Evolutionary conservation across 495 filamentous ascomycete genomes (phyloP).

Genomic region (Hyaloscypha variabilis): DNA sequence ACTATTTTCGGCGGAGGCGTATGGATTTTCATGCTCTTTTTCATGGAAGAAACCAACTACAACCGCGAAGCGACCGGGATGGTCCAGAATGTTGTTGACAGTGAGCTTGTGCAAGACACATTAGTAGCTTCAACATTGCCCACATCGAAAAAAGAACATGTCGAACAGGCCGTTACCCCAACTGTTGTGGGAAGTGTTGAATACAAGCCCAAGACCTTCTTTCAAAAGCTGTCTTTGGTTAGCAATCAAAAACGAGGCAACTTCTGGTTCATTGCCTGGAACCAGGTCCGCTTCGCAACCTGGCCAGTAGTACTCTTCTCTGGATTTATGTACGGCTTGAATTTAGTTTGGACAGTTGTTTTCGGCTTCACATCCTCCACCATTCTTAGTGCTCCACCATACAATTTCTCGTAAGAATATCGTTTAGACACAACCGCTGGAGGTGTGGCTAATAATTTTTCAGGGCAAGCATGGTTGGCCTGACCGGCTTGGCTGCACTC

Average conservation of each 20-base stretch:
- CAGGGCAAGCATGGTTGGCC: too few relatives aligned
- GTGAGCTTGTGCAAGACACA: too few relatives aligned
- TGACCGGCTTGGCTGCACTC: too few relatives aligned
- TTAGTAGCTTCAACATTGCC: too few relatives aligned
- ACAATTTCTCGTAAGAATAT: background rate
- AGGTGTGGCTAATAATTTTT: too few relatives aligned
- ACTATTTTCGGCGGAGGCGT: slow-evolving; percentile 60
- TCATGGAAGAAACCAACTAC: slow-evolving; percentile 73
- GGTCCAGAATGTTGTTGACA: background rate
- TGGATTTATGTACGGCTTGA: slow-evolving; percentile 67
- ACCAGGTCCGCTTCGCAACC: too few relatives aligned
- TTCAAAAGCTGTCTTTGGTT: slow-evolving; percentile 57
- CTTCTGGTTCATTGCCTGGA: too few relatives aligned
- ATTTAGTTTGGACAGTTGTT: slow-evolving; percentile 68
- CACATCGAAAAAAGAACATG: too few relatives aligned
- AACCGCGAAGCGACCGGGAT: slow-evolving; percentile 40
- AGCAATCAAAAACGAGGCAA: slow-evolving; percentile 47
- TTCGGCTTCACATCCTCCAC: slow-evolving; percentile 67
- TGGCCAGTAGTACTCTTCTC: slow-evolving; percentile 69
- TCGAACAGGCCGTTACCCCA: too few relatives aligned
- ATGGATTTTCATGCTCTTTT: slow-evolving; percentile 64
- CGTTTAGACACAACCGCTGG: too few relatives aligned
- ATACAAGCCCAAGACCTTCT: slow-evolving; percentile 57
- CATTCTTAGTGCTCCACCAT: too few relatives aligned
- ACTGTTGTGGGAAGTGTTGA: too few relatives aligned